phyloP scores from a whole-genome alignment of 805 yeast species.

The Candida tibetensis region DNA sequence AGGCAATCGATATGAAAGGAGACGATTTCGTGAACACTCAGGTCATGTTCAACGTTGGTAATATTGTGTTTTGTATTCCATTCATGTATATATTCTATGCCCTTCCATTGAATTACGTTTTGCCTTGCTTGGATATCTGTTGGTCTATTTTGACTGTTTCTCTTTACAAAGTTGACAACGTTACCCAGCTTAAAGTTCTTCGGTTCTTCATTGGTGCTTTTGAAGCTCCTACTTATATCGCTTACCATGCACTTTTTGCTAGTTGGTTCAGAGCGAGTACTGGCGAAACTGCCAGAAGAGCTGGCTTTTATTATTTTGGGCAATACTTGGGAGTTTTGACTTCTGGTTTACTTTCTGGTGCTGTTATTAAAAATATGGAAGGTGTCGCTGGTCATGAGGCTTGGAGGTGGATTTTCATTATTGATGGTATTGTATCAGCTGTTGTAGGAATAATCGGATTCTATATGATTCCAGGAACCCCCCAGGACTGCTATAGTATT shows the following conservation, averaged over 20 bases:
- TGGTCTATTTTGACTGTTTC: slow-evolving; percentile 21
- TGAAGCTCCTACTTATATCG: slow-evolving; percentile 13
- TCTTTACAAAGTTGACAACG: slow-evolving; percentile 14
- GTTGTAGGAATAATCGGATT: slow-evolving; percentile 18
- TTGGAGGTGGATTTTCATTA: slow-evolving; percentile 27
- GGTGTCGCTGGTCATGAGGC: slow-evolving; percentile 4
- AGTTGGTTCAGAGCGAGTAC: slow-evolving; percentile 48
- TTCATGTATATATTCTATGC: slow-evolving; percentile 22
- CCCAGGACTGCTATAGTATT: slow-evolving; percentile 43
- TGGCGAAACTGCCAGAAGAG: slow-evolving; percentile 41
- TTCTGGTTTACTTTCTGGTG: slow-evolving; percentile 26
- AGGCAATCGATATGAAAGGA: slow-evolving; percentile 17
- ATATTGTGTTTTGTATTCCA: slow-evolving; percentile 22
- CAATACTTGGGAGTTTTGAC: slow-evolving; percentile 30
- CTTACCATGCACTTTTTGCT: slow-evolving; percentile 31
- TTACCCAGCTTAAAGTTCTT: slow-evolving; percentile 18
- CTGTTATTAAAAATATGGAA: slow-evolving; percentile 7
- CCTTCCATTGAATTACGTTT: slow-evolving; percentile 20
- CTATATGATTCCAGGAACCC: slow-evolving; percentile 24
- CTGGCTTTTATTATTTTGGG: slow-evolving; percentile 29
- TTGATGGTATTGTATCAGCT: slow-evolving; percentile 22
- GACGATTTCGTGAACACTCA: slow-evolving; percentile 23
- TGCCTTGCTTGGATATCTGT: slow-evolving; percentile 17
- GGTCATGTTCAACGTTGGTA: slow-evolving; percentile 20
- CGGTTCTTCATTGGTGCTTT: slow-evolving; percentile 20